Base-by-base conservation (phyloP, 78 protist species). In the Cavenderia fasciculata region DNA sequence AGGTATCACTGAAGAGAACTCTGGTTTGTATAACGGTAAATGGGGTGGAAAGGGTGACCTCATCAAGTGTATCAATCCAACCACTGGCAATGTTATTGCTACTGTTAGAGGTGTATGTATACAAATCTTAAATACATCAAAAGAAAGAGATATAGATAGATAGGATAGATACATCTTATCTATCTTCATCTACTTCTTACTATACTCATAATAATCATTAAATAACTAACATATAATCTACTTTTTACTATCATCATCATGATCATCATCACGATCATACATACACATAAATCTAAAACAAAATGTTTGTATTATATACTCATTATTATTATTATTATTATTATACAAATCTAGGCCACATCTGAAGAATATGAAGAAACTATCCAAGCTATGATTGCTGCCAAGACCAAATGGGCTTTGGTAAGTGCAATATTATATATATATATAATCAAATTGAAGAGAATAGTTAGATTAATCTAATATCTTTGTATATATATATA, bases 31-130 rank as follows among this genome's bases (percentile, higher is more conserved):
- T 57, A 70, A 92, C 47, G 95, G 95, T 44, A 78, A 63, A 52
- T 92, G 95, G 95, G 71, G 61, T 33, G 95, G 86, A 19, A 59
- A 44, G 12, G 95, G 95, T 59, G 95, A 82, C n/a, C 3, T 76
- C 21, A 46, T 70, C 43, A 79, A 65, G 49, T 52, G 85, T 31
- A 36, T 73, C 23, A 92, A 43, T 61, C 88, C 95, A 66, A 59
- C 95, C 25, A 92, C 21, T 21, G 69, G 69, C 59, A 74, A 92
- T 70, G 90, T 78, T 49, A 92, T 77, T 74, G 88, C 95, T 21
- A 59, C 77, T 56, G 87, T 92, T 19, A 77, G 78, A 74, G 85
- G 90, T 71, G 95, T 77, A 72, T n/a, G 92, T 79, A 74, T n/a
- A 6, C 41, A 14, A n/a, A 59, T 59, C 66, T 14, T 7, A 59